Conservation (phyloP, 176 grass and related monocot species). For the Oropetium thomaeum region DNA sequence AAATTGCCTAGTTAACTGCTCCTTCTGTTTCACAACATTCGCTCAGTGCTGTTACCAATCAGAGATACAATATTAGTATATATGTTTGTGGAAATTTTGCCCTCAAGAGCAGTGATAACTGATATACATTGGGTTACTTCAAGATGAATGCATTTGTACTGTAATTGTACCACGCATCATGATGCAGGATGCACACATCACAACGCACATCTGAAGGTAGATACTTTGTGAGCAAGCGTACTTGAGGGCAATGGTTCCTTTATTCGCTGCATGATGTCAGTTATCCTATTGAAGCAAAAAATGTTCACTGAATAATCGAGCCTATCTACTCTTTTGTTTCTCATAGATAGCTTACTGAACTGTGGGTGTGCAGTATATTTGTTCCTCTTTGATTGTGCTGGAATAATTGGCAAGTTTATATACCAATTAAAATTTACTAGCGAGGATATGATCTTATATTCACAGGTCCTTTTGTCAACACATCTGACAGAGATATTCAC, state of each 20-base stretch:
- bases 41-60: background rate
- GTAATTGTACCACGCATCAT: no score
- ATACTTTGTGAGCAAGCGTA: background rate
- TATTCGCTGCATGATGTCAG: background rate
- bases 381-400: slow-evolving; percentile 6
- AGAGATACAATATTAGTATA: background rate
- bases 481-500: slow-evolving; percentile 89
- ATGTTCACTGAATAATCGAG: background rate
- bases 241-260: background rate
- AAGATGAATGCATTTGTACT: no score
- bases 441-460: slow-evolving; percentile 25
- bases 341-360: slow-evolving; percentile 18
- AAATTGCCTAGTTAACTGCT: background rate
- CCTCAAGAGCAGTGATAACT: no score
- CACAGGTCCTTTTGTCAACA: slow-evolving; percentile 89
- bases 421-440: slow-evolving; percentile 1
- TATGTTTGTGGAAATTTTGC: background rate
- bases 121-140: no score
- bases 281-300: background rate
- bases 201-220: no score
- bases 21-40: background rate
- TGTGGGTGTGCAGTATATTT: background rate
- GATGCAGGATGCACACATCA: no score
- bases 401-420: background rate
- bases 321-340: slow-evolving; percentile 1